Conservation (phyloP, 2,329 filamentous ascomycete genomes). For the Cladosporium sp. region DNA sequence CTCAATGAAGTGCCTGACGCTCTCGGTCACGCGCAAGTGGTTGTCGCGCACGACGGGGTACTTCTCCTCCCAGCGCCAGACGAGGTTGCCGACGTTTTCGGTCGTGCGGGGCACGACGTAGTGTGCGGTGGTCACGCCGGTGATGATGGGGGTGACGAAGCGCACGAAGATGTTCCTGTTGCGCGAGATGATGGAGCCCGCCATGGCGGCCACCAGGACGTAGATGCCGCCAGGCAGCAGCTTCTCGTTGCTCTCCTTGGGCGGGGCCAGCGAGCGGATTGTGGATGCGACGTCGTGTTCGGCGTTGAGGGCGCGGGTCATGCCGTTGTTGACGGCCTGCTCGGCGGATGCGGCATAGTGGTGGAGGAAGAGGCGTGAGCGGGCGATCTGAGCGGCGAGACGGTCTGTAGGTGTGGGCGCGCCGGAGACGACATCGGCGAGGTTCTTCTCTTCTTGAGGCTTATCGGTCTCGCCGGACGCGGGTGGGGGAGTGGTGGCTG, state of each 20-base stretch:
- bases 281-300: slow-evolving; percentile 90
- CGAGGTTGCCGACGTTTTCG: slow-evolving; percentile 79
- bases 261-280: slow-evolving; percentile 81
- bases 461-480: slow-evolving; percentile 37
- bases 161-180: slow-evolving; percentile 85
- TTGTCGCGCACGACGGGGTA: slow-evolving; percentile 80
- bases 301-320: slow-evolving; percentile 78
- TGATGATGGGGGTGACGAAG: slow-evolving; percentile 70
- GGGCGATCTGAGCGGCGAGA: slow-evolving; percentile 78
- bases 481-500: slow-evolving; percentile 41
- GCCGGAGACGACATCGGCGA: slow-evolving; percentile 33
- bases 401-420: slow-evolving; percentile 82
- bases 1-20: slow-evolving; percentile 67
- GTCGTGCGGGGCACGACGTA: slow-evolving; percentile 84
- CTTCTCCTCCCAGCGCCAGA: slow-evolving; percentile 90
- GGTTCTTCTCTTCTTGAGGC: slow-evolving; percentile 30
- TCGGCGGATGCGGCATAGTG: slow-evolving; percentile 71
- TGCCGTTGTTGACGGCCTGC: slow-evolving; percentile 76
- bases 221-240: slow-evolving; percentile 89
- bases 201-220: slow-evolving; percentile 91
- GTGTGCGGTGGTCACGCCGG: slow-evolving; percentile 83
- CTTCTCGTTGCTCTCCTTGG: slow-evolving; percentile 81
- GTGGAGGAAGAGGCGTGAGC: slow-evolving; percentile 78
- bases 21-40: slow-evolving; percentile 71
- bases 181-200: slow-evolving; percentile 84